phyloP scores from a whole-genome alignment of 176 grass and related monocot genomes.

The Oryza nivara region DNA sequence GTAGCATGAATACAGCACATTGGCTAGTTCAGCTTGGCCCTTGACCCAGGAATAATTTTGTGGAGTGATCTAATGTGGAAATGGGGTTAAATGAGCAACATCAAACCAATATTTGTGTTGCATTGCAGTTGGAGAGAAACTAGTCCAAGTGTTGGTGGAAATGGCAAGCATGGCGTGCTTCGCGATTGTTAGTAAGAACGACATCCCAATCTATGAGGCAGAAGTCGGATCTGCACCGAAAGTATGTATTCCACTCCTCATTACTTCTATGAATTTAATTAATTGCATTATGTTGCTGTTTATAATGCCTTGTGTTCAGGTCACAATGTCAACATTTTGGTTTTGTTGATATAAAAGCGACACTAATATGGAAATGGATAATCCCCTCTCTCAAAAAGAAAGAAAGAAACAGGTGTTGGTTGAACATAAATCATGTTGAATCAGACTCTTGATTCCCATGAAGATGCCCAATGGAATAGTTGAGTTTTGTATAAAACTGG shows the following conservation, averaged over 20 bases:
- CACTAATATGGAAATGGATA: neutral
- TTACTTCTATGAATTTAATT: conserved; percentile 5
- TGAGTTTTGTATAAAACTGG: neutral
- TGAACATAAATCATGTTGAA: conserved; percentile 23
- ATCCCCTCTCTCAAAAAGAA: neutral
- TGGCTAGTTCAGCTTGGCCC: neutral
- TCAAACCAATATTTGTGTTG: neutral
- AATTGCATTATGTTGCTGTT: conserved; percentile 23
- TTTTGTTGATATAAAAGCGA: neutral
- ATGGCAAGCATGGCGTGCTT: conserved; percentile 94
- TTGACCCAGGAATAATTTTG: neutral
- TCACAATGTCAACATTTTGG: neutral
- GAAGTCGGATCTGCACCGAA: conserved; percentile 77
- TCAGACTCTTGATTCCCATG: neutral
- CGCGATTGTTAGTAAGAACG: conserved; percentile 82
- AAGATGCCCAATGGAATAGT: neutral
- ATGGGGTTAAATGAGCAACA: neutral
- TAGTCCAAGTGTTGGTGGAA: conserved; percentile 23
- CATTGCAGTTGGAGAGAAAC: neutral
- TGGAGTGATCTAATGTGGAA: neutral
- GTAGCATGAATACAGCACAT: neutral
- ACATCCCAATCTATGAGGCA: conserved; percentile 88
- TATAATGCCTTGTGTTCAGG: conserved; percentile 10
- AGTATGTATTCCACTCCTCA: conserved; percentile 26
- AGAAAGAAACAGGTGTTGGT: conserved; percentile 8